A percentile compares a stretch with the other conserved stretches of the same genome.
Conservation (phyloP, 805 yeast genomes). For the Candida andamanensis region DNA sequence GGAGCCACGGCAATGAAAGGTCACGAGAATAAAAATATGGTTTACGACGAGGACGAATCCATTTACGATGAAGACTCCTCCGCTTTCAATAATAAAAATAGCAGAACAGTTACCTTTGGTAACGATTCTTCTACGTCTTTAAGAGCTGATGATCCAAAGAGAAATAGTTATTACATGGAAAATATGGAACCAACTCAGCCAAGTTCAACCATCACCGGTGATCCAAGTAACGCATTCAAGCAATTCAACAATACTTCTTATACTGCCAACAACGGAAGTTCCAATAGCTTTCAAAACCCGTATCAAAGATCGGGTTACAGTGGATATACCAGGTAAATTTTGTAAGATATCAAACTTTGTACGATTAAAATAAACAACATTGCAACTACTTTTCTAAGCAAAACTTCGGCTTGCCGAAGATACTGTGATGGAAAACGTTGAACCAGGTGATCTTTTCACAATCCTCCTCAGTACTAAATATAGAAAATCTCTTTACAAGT, state of each 20-base stretch:
- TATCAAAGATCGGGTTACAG: constrained; percentile 9
- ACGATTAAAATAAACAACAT: background rate
- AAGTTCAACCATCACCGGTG: constrained; percentile 38
- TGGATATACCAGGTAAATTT: constrained; percentile 10
- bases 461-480: constrained; percentile 18
- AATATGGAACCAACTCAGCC: constrained; percentile 39
- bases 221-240: constrained; percentile 25
- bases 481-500: constrained; percentile 9
- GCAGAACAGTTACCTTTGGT: constrained; percentile 8
- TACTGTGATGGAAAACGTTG: constrained; percentile 45
- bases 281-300: constrained; percentile 12
- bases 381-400: constrained; percentile 15
- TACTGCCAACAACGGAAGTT: constrained; percentile 5
- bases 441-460: constrained; percentile 51
- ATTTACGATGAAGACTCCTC: constrained; percentile 25
- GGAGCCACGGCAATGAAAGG: constrained; percentile 68
- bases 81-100: constrained; percentile 10
- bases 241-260: constrained; percentile 9
- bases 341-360: background rate
- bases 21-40: constrained; percentile 37
- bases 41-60: constrained; percentile 28
- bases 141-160: constrained; percentile 14
- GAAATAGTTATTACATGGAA: constrained; percentile 23
- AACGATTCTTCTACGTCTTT: constrained; percentile 9
- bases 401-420: constrained; percentile 44